A percentile compares a stretch with the other conserved stretches of the same genome.
Evolutionary conservation across 2,329 filamentous ascomycete genomes (phyloP).

Genomic region (Penicillium sp.): DNA sequence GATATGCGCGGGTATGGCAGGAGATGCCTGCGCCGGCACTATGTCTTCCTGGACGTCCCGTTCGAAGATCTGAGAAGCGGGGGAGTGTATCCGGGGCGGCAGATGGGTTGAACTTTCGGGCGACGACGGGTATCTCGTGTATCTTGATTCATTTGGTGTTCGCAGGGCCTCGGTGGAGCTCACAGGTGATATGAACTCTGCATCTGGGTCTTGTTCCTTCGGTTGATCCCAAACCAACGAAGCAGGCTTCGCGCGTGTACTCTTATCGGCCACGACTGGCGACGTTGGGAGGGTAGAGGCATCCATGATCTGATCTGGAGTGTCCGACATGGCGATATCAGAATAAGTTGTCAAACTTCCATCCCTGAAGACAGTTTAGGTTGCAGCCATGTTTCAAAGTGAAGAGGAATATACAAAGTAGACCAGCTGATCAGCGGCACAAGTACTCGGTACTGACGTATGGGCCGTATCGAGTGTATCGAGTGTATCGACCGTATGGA

Average conservation of each 20-base stretch:
- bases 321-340: slow-evolving; percentile 6
- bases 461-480: not conserved
- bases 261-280: slow-evolving; percentile 3
- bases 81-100: slow-evolving; percentile 73
- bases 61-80: slow-evolving; percentile 85
- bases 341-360: slow-evolving; percentile 9
- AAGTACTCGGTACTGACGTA: slow-evolving; percentile 2
- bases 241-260: slow-evolving; percentile 20
- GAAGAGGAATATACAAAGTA: slow-evolving; percentile 16
- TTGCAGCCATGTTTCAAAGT: not conserved
- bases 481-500: not conserved
- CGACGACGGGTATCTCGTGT: slow-evolving; percentile 57
- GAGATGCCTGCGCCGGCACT: slow-evolving; percentile 68
- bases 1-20: slow-evolving; percentile 90
- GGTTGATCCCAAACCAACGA: slow-evolving; percentile 16
- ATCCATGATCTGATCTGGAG: slow-evolving; percentile 10
- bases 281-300: not conserved
- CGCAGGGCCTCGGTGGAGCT: slow-evolving; percentile 26
- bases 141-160: slow-evolving; percentile 23
- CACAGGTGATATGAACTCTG: slow-evolving; percentile 16
- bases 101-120: slow-evolving; percentile 66
- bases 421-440: slow-evolving; percentile 22
- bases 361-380: slow-evolving; percentile 14
- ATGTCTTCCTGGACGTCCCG: slow-evolving; percentile 85
- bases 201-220: slow-evolving; percentile 10